These are phyloP conservation scores for Theobroma grandiflorum DNA, from an alignment of 441 rosid genomes.

Conservation along the genomic window DNA sequence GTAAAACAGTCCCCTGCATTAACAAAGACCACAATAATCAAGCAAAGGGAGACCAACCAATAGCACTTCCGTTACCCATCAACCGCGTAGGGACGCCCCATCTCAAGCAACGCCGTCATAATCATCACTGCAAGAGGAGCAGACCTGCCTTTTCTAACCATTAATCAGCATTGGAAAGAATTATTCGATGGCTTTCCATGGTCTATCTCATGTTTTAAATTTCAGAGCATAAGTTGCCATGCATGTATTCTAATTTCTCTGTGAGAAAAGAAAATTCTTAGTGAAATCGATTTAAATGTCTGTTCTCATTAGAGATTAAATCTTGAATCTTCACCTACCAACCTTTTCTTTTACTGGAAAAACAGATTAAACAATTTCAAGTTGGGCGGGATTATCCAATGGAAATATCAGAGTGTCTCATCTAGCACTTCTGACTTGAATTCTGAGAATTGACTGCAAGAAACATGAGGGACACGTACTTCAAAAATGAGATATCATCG, in stretches of 20 bases:
- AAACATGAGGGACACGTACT: not conserved
- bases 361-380: not conserved
- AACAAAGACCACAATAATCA: too few species aligned
- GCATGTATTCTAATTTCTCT: not conserved
- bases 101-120: too few species aligned
- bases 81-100: too few species aligned
- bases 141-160: not conserved
- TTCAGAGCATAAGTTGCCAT: not conserved
- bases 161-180: not conserved
- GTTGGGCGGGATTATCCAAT: not conserved
- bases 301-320: not conserved
- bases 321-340: not conserved
- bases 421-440: not conserved
- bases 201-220: not conserved
- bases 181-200: not conserved
- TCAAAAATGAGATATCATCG: too few species aligned
- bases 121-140: too few species aligned
- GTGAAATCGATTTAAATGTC: not conserved
- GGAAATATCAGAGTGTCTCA: not conserved
- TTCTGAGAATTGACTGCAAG: not conserved
- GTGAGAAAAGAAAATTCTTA: not conserved
- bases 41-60: too few species aligned
- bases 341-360: not conserved
- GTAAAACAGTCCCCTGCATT: too few species aligned
- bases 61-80: too few species aligned